Evolutionary conservation across 768 basidiomycete genomes (phyloP), one percentile per base, ranked within the genome.

Genomic region (Leccinum ochraceum): DNA sequence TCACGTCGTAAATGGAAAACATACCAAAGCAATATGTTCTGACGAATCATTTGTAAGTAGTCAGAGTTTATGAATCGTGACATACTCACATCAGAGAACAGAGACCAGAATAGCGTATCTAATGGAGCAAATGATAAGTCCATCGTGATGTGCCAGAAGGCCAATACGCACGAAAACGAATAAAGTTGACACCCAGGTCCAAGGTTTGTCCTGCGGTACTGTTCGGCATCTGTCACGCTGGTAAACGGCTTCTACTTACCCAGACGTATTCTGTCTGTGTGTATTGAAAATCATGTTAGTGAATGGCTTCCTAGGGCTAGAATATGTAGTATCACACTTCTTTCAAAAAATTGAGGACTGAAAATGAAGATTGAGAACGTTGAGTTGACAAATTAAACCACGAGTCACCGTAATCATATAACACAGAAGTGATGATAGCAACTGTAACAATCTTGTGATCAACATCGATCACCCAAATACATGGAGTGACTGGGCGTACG

Each of bases 201-300:
- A 58, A 3, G 28, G 53, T 16, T 50, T 50, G 16, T 24, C 11
- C 32, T 34, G 32, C 32, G 32, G 10, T 34, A 11, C 32, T 34
- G 32, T 34, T 34, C 32, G 32, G 32, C 11, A 34, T 34, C 5
- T 34, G 11, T 34, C 32, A 34, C 24, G 4, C 2, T 11, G 14
- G 4, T 9, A 36, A 4, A 22, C 4, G 26, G 22, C 26, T 2
- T 11, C 7, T 9, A 9, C 57, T 26, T 37, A 61, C 60, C 60
- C 60, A 61, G 17, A 61, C 20, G 20, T 61, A 50, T 26, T 61
- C 53, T 28, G 54, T n/a, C 60, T 36, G 24, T 17, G 49, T 11
- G 49, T 20, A 22, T 10, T 20, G 46, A 13, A 20, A 20, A 13
- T 3, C 6, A 28, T 13, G 22, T 28, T 17, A 24, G n/a, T 14